These are phyloP conservation scores for Salmacisia buchloeana DNA, from an alignment of 1,284 basidiomycete species.

Conservation along the genomic window DNA sequence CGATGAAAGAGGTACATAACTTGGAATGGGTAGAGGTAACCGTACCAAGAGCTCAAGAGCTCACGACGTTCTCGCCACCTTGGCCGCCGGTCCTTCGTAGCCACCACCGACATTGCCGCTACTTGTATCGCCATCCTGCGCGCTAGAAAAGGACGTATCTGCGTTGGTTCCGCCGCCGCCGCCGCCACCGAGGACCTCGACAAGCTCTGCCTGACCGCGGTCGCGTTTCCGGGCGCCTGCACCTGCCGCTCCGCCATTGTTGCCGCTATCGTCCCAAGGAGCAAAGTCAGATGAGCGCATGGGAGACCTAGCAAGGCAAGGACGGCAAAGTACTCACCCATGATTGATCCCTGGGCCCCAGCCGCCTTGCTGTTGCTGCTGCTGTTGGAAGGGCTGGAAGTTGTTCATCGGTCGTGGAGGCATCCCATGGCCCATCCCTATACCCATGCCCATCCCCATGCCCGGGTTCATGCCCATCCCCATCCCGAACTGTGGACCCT, in stretches of 20 bases:
- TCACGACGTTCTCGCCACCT: constrained; percentile 3
- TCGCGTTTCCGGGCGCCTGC: not conserved
- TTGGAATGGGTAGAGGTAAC: too few relatives aligned
- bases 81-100: not conserved
- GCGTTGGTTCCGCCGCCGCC: too few relatives aligned
- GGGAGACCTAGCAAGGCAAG: not conserved
- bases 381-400: constrained; percentile 3
- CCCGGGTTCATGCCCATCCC: constrained; percentile 17
- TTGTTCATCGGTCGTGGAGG: not conserved
- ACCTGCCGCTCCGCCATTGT: constrained; percentile 28
- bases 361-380: constrained; percentile 18
- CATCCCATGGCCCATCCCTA: constrained; percentile 9
- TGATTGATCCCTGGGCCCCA: constrained; percentile 21
- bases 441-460: constrained; percentile 8
- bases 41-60: too few relatives aligned
- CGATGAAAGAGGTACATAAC: too few relatives aligned
- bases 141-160: too few relatives aligned
- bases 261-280: not conserved
- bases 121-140: not conserved
- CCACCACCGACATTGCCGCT: not conserved
- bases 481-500: constrained; percentile 19
- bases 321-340: not conserved
- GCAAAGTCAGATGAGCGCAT: not conserved
- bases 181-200: constrained; percentile 22
- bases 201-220: constrained; percentile 21